Conservation (phyloP, 2,329 filamentous ascomycete genomes). For the Phialophora expanda region DNA sequence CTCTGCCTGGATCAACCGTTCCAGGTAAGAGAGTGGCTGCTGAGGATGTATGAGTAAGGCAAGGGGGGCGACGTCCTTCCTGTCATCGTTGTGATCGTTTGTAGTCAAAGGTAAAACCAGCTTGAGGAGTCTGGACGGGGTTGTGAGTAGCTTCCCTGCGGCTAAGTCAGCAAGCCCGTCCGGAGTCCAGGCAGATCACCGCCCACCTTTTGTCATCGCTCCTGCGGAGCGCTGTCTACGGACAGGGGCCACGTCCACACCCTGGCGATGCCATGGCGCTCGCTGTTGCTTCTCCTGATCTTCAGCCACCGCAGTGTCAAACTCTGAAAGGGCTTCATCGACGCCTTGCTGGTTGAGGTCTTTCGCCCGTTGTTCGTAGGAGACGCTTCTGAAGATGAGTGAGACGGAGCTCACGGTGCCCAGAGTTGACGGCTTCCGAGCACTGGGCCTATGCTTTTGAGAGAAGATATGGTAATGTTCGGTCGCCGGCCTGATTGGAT, state of each 20-base stretch:
- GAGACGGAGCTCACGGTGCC: neutral
- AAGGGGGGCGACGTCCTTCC: slow-evolving; percentile 78
- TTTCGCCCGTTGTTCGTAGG: slow-evolving; percentile 33
- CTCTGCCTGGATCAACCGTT: slow-evolving; percentile 86
- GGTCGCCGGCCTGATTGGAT: slow-evolving; percentile 5
- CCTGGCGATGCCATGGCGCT: slow-evolving; percentile 70
- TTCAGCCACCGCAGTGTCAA: slow-evolving; percentile 44
- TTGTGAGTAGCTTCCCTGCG: slow-evolving; percentile 76
- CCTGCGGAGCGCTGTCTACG: slow-evolving; percentile 57
- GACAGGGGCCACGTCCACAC: slow-evolving; percentile 64
- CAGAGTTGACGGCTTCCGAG: neutral
- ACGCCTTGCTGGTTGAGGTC: slow-evolving; percentile 39
- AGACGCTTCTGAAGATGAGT: slow-evolving; percentile 16
- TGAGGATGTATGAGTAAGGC: slow-evolving; percentile 86
- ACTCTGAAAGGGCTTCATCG: slow-evolving; percentile 36
- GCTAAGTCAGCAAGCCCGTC: slow-evolving; percentile 3
- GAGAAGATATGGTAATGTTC: neutral
- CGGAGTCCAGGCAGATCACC: neutral
- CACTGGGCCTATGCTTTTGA: neutral
- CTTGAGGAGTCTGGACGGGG: slow-evolving; percentile 79
- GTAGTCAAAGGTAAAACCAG: slow-evolving; percentile 76
- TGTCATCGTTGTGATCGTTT: slow-evolving; percentile 62
- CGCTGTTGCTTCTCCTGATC: slow-evolving; percentile 58
- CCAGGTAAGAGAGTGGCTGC: slow-evolving; percentile 87
- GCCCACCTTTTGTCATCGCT: slow-evolving; percentile 68